These are phyloP conservation scores for Neofusicoccum parvum DNA, from an alignment of 2,329 filamentous ascomycete genomes.

Conservation along the genomic window DNA sequence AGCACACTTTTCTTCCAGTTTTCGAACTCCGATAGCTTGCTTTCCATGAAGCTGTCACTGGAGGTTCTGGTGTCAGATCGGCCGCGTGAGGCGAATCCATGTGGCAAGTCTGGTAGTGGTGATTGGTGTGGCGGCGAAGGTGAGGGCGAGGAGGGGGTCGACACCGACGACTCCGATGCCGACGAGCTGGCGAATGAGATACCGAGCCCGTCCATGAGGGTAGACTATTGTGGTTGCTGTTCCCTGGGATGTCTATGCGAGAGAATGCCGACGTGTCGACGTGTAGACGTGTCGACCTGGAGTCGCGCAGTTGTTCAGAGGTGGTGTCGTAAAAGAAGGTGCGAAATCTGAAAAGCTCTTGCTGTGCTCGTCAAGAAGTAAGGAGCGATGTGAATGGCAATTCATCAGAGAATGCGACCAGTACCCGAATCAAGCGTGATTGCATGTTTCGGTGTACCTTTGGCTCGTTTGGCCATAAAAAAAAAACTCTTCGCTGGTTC, in stretches of 20 bases:
- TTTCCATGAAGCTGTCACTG: slow-evolving; percentile 12
- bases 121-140: neutral
- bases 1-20: slow-evolving; percentile 3
- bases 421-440: neutral
- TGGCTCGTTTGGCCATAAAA: too few species aligned
- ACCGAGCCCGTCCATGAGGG: neutral
- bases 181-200: neutral
- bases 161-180: neutral
- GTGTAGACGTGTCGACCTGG: too few species aligned
- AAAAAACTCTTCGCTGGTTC: too few species aligned
- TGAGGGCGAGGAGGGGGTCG: neutral
- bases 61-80: neutral
- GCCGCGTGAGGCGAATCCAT: neutral
- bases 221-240: neutral
- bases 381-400: neutral
- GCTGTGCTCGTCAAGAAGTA: neutral
- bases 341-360: neutral
- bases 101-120: neutral
- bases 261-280: too few species aligned
- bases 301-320: neutral
- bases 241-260: neutral
- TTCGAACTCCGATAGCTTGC: neutral
- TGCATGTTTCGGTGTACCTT: too few species aligned
- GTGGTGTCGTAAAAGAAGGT: neutral
- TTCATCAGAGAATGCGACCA: neutral